phyloP scores from a whole-genome alignment of 169 alveolate species.

The Plasmodium gonderi region DNA sequence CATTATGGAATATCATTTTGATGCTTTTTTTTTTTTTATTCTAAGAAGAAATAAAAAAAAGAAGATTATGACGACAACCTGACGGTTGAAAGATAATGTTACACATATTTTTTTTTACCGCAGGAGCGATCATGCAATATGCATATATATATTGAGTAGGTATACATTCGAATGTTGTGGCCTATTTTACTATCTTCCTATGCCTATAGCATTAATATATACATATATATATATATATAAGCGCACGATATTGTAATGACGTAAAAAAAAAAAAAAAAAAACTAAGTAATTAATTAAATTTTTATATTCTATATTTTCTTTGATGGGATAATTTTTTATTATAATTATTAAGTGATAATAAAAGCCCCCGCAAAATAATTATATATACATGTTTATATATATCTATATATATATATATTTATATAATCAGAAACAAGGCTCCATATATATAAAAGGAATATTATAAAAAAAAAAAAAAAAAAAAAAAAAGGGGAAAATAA shows the following conservation, averaged over 20 bases:
- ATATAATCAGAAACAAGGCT: too few species aligned
- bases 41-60: not conserved
- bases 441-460: not conserved
- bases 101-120: not conserved
- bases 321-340: not conserved
- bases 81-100: not conserved
- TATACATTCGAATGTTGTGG: too few species aligned
- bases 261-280: not conserved
- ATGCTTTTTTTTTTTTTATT: not conserved
- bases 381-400: too few species aligned
- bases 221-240: not conserved
- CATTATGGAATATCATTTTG: not conserved
- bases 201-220: not conserved
- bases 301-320: not conserved
- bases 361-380: too few species aligned
- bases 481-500: conserved; percentile 5
- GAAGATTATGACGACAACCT: not conserved
- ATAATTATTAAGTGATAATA: not conserved
- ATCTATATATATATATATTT: too few species aligned
- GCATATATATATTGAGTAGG: too few species aligned
- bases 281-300: not conserved
- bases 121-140: too few species aligned
- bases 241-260: not conserved
- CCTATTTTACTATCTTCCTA: not conserved
- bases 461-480: not conserved